phyloP scores from a whole-genome alignment of 768 basidiomycete genomes.

The Xanthoconium stramineum region DNA sequence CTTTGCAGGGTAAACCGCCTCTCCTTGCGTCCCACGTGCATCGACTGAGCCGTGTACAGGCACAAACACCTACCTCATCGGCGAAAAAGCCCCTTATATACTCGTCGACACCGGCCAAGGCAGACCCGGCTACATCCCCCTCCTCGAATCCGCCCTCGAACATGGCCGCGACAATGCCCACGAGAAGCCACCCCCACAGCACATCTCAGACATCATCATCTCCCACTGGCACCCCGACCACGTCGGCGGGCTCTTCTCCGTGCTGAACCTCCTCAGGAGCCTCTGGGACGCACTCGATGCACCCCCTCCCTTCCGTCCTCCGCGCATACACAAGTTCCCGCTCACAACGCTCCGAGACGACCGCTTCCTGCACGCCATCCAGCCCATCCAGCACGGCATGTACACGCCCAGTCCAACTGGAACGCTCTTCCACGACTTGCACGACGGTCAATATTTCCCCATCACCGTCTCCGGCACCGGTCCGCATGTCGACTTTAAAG shows the following conservation, averaged over 20 bases:
- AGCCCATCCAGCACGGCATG: conserved; percentile 38
- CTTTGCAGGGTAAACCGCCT: conserved; percentile 63
- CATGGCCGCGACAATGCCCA: conserved; percentile 29
- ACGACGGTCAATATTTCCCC: conserved; percentile 50
- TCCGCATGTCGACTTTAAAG: conserved; percentile 39
- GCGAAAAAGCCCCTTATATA: conserved; percentile 63
- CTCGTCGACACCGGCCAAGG: conserved; percentile 87
- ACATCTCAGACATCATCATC: conserved; percentile 85
- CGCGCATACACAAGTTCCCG: conserved; percentile 74
- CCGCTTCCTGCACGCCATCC: conserved; percentile 33
- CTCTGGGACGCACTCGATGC: conserved; percentile 58
- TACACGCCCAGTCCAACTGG: conserved; percentile 46
- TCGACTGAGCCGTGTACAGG: conserved; percentile 41
- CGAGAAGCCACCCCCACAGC: conserved; percentile 16
- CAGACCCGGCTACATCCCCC: conserved; percentile 57
- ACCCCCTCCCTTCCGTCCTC: conserved; percentile 52
- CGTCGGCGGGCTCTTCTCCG: conserved; percentile 66
- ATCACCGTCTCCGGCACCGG: conserved; percentile 20
- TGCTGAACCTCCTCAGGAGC: conserved; percentile 60
- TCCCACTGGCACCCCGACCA: conserved; percentile 94
- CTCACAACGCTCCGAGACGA: conserved; percentile 31
- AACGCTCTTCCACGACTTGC: conserved; percentile 53
- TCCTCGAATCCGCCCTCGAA: conserved; percentile 61
- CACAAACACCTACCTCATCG: conserved; percentile 88
- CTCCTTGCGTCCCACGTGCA: background rate